These are phyloP conservation scores for Cubamyces lactineus DNA, from an alignment of 768 basidiomycete genomes.

Conservation along the genomic window DNA sequence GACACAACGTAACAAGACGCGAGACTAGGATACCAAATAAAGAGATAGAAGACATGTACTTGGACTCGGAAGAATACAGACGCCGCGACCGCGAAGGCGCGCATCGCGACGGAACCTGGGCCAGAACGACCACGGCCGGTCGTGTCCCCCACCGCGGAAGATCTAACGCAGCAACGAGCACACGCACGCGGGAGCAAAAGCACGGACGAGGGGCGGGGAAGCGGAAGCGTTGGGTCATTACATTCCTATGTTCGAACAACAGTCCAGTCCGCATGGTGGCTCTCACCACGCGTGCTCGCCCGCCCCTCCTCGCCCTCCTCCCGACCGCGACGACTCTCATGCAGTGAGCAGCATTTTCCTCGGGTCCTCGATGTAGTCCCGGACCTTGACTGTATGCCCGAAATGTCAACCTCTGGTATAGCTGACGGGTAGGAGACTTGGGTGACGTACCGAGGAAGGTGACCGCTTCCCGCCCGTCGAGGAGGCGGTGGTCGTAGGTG, in stretches of 20 bases:
- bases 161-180: neutral
- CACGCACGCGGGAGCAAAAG: neutral
- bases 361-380: conserved; percentile 95
- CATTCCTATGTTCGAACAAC: conserved; percentile 9
- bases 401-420: neutral
- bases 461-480: conserved; percentile 95
- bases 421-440: conserved; percentile 5
- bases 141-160: neutral
- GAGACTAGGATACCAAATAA: neutral
- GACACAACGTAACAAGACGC: neutral
- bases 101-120: neutral
- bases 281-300: neutral
- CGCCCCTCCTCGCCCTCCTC: neutral
- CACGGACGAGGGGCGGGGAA: neutral
- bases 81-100: neutral
- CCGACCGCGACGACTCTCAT: conserved; percentile 2
- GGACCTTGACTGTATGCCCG: conserved; percentile 69
- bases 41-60: neutral
- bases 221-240: neutral
- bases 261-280: conserved; percentile 5
- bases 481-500: conserved; percentile 93
- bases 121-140: conserved; percentile 1
- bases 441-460: conserved; percentile 88
- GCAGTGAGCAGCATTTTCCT: conserved; percentile 80
- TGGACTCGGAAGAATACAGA: neutral